Percentiles rank a stretch among this genome's conserved stretches.
phyloP scores from a whole-genome alignment of 495 filamentous ascomycete species.

The Collariella sp. region DNA sequence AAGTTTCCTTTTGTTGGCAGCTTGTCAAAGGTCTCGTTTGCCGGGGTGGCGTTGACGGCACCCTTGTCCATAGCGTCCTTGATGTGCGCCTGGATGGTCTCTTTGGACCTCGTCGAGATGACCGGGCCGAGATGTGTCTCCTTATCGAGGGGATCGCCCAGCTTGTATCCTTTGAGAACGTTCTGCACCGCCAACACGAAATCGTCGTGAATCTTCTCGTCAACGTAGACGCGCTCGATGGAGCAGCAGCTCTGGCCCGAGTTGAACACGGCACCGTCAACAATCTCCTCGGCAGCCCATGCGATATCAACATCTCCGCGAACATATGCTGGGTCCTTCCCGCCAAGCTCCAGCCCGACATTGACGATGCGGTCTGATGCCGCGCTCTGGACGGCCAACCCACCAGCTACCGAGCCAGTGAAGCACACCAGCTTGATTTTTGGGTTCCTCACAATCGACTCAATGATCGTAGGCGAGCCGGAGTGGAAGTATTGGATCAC shows the following conservation, averaged over 20 bases:
- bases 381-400: slow-evolving; percentile 73
- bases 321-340: slow-evolving; percentile 89
- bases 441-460: slow-evolving; percentile 63
- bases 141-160: slow-evolving; percentile 75
- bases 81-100: slow-evolving; percentile 72
- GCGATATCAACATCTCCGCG: slow-evolving; percentile 75
- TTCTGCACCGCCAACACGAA: slow-evolving; percentile 72
- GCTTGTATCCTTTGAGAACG: slow-evolving; percentile 77
- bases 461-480: slow-evolving; percentile 61
- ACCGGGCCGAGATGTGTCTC: slow-evolving; percentile 83
- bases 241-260: slow-evolving; percentile 95
- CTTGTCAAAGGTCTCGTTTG: slow-evolving; percentile 62
- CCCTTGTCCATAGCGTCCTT: slow-evolving; percentile 78
- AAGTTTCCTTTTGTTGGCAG: slow-evolving; percentile 71
- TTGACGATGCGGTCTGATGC: slow-evolving; percentile 72
- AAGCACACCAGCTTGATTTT: slow-evolving; percentile 74
- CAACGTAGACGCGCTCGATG: slow-evolving; percentile 86
- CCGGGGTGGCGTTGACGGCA: slow-evolving; percentile 72
- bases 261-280: slow-evolving; percentile 92
- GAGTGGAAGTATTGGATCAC: slow-evolving; percentile 87
- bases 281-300: slow-evolving; percentile 88
- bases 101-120: slow-evolving; percentile 64
- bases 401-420: slow-evolving; percentile 85
- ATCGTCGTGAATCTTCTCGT: slow-evolving; percentile 68
- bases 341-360: slow-evolving; percentile 81